phyloP scores from a whole-genome alignment of 352 stramenopile genomes.

The Phytophthora pinifolia region DNA sequence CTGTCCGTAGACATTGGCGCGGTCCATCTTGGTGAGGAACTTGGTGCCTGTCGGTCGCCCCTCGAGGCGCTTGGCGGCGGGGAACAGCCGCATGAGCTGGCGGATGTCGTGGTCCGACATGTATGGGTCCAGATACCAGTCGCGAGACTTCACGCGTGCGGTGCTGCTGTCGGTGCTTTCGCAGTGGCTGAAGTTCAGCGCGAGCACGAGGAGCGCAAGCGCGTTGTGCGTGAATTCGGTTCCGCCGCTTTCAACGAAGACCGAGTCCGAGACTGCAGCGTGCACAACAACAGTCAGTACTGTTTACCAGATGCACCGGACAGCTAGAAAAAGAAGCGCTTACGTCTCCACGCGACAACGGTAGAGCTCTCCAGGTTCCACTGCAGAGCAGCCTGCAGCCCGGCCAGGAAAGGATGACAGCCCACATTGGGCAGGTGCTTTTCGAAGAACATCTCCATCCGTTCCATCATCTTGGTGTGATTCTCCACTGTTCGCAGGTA shows the following conservation, averaged over 20 bases:
- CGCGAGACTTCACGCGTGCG: constrained; percentile 34
- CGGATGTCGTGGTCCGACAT: constrained; percentile 70
- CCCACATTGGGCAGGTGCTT: constrained; percentile 49
- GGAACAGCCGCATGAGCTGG: constrained; percentile 51
- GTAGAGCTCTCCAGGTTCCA: constrained; percentile 67
- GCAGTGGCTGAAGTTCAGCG: constrained; percentile 64
- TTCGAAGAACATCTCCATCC: constrained; percentile 50
- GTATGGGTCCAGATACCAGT: constrained; percentile 74
- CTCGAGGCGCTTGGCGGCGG: constrained; percentile 38
- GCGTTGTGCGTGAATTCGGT: constrained; percentile 50
- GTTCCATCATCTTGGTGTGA: constrained; percentile 39
- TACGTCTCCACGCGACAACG: constrained; percentile 71
- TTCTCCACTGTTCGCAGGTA: constrained; percentile 43
- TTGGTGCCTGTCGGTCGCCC: constrained; percentile 51
- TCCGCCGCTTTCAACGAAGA: constrained; percentile 73
- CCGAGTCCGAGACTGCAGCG: constrained; percentile 61
- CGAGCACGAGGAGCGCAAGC: constrained; percentile 50
- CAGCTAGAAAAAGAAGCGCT: not conserved
- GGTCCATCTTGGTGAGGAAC: constrained; percentile 41
- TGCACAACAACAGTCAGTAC: not conserved
- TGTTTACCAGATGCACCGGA: not conserved
- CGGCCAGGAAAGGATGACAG: constrained; percentile 69
- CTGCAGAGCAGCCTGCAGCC: constrained; percentile 50
- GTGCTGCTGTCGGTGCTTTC: constrained; percentile 13
- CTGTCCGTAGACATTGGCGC: constrained; percentile 56